Evolutionary conservation across 345 rosid genomes (phyloP), one percentile per base, ranked within the genome.

Genomic region (Lagerstroemia speciosa): DNA sequence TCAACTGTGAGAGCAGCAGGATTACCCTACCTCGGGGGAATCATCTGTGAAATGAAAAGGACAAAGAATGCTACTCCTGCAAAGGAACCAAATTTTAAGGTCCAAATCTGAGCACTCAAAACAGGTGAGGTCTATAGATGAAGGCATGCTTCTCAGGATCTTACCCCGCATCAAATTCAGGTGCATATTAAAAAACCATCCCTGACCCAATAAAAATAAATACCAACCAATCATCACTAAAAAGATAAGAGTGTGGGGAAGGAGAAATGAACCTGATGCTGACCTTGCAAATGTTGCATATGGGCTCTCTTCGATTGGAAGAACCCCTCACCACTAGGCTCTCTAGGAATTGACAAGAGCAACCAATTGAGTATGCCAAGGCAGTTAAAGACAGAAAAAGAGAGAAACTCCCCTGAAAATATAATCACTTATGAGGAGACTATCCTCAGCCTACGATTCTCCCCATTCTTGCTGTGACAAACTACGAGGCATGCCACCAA

Each of bases 281-380:
- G 87, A 90, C 96, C 96, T 90, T 86, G 99, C 97, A 86, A 90
- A 95, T 72, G 89, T 89, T 72, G 90, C 79, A 78, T 84, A 88
- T 62, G 99, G 83, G 82, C 98, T 95, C 82, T 95, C 99, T 83
- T 95, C 97, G 46, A 92, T 88, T n/a, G 98, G 99, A 77, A 91
- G 90, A 84, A 94, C 89, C 87, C 73, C 98, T 85, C 73, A 91
- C 99, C 67, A 94, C 99, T 73, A 89, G 79, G 86, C 99, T 89
- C 76, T 96, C 99, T 94, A 85, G 62, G 60, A 60, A 53, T 31
- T 38, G 43, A 66, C 36, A 67, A 66, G 67, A 61, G 6, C 63
- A 67, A 69, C 57, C 36, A 62, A 67, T 67, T 67, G 57, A 72
- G 50, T 48, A 64, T 34, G 68, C 64, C 62, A 91, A 87, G 71